These are phyloP conservation scores for Proliferodiscus dingleyae DNA, from an alignment of 2,329 filamentous ascomycete genomes.

Conservation along the genomic window DNA sequence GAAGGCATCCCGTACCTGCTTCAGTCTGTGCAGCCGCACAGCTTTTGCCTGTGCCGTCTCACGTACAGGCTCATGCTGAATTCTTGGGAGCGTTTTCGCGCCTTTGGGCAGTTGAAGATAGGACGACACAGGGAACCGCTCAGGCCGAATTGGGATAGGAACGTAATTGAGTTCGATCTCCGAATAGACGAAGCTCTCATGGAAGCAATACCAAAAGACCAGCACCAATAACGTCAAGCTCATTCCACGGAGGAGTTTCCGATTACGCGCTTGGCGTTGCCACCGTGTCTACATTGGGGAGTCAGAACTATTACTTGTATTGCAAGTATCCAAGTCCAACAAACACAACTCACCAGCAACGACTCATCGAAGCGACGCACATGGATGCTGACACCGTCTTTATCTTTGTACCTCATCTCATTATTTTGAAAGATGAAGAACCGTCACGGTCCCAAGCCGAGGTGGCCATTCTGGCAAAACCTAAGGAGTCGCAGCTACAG, in stretches of 20 bases:
- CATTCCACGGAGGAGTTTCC: conserved; percentile 3
- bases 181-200: not conserved
- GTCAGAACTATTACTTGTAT: no score
- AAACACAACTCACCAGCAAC: not conserved
- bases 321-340: no score
- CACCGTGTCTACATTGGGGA: no score
- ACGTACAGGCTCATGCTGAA: conserved; percentile 18
- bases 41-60: conserved; percentile 15
- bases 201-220: conserved; percentile 5
- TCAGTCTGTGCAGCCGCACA: conserved; percentile 14
- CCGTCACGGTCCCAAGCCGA: not conserved
- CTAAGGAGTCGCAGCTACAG: conserved; percentile 1
- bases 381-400: not conserved
- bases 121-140: conserved; percentile 15
- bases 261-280: not conserved
- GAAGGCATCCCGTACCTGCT: conserved; percentile 21
- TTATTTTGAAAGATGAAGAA: not conserved
- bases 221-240: conserved; percentile 3
- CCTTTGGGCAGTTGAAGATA: conserved; percentile 17
- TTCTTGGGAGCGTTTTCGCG: conserved; percentile 21
- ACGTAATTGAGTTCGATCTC: conserved; percentile 17
- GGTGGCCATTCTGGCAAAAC: conserved; percentile 8
- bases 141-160: conserved; percentile 19
- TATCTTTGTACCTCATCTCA: conserved; percentile 3
- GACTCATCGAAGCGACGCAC: not conserved